Evolutionary conservation across 441 rosid species (phyloP), one percentile per base, ranked within the genome.

Genomic region (Jatropha multifida): DNA sequence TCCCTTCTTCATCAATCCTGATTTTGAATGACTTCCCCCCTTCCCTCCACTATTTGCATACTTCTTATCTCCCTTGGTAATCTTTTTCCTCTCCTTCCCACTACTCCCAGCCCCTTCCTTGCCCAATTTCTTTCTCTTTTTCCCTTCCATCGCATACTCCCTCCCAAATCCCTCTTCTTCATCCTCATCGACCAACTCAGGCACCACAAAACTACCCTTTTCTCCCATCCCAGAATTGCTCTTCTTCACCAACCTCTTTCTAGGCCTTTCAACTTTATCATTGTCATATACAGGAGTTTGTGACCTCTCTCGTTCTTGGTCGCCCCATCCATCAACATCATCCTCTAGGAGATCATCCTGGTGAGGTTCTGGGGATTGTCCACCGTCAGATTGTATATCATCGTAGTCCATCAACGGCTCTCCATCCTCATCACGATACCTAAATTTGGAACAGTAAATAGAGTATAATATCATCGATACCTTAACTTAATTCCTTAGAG

Each of bases 331-430:
- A 8, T 88, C 94, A 62, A 86, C 86, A 6, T 89, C 97, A 59
- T 93, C 97, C 18, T 90, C 95, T 17, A 90, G 74, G 8, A 88
- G 83, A 78, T 86, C 69, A 59, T 85, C 84, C 76, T 87, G 86
- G 48, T 72, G 83, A 11, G 78, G 93, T 74, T 79, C 90, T n/a
- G 91, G 86, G 1, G 94, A 86, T 60, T 78, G 87, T 15, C 87
- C 93, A 44, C 86, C 88, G 60, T 92, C 92, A 14, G 96, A 89
- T 66, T 74, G 88, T n/a, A 90, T 80, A 59, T 90, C 95, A 54
- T 93, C 98, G 77, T 77, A 93, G 83, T 95, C 99, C 95, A 95
- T 88, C 89, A 95, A 81, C 58, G 96, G 87, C 90, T 95, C 99
- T 63, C 95, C 99, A 51, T 95, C 95, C 85, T 88, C 97, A 58